Percentiles rank a stretch among this genome's conserved stretches.
phyloP scores from a whole-genome alignment of 805 yeast genomes.

The Wickerhamomyces mucosus region DNA sequence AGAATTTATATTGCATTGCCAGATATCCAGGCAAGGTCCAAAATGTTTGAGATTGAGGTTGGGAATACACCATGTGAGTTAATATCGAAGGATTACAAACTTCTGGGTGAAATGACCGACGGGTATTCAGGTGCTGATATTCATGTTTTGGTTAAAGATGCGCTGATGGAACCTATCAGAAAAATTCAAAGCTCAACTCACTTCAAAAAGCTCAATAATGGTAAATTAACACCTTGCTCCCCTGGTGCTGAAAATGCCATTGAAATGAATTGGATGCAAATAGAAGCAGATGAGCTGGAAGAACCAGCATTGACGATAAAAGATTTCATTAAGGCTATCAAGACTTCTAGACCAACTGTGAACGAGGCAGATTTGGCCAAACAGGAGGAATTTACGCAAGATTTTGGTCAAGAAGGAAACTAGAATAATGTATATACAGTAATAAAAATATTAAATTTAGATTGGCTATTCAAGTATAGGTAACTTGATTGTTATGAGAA shows the following conservation, averaged over 20 bases:
- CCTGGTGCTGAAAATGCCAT: constrained; percentile 87
- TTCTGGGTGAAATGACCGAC: constrained; percentile 86
- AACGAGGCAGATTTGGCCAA: constrained; percentile 73
- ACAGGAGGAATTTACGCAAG: constrained; percentile 83
- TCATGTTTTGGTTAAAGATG: constrained; percentile 94
- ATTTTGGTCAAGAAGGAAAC: constrained; percentile 97
- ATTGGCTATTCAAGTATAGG: constrained; percentile 24
- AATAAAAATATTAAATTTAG: constrained; percentile 1
- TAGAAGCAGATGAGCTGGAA: constrained; percentile 77
- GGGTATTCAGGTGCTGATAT: constrained; percentile 98
- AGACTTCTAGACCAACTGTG: constrained; percentile 90
- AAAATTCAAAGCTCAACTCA: constrained; percentile 95
- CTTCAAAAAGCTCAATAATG: constrained; percentile 49
- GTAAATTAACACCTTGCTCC: constrained; percentile 80
- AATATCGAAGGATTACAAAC: constrained; percentile 59
- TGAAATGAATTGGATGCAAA: constrained; percentile 91
- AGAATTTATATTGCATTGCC: constrained; percentile 94
- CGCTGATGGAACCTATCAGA: constrained; percentile 95
- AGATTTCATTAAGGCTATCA: constrained; percentile 89
- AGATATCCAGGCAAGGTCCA: constrained; percentile 82
- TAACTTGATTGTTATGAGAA: constrained; percentile 45
- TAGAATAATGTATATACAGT: constrained; percentile 18
- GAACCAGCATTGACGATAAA: constrained; percentile 87
- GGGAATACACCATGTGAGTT: constrained; percentile 83
- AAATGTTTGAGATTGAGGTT: constrained; percentile 90